Conservation (phyloP, 2,329 filamentous ascomycete genomes). For the Cryphonectria parasitica region DNA sequence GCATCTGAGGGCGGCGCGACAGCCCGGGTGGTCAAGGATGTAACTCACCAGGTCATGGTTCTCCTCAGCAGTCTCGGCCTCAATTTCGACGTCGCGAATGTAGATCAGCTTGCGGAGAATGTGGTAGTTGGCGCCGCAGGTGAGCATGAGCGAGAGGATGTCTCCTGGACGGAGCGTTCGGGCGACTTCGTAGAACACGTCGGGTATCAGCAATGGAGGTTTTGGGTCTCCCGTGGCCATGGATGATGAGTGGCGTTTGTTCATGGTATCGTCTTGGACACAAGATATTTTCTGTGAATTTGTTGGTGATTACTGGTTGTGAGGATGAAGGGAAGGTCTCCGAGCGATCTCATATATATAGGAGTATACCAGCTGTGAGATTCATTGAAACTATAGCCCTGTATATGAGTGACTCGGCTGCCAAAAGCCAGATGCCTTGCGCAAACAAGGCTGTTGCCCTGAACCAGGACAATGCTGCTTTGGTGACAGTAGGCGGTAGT, state of each 20-base stretch:
- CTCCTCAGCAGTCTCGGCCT: background rate
- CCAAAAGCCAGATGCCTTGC: background rate
- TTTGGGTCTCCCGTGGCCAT: background rate
- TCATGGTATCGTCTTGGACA: background rate
- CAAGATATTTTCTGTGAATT: background rate
- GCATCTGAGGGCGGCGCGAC: background rate
- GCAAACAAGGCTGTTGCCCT: background rate
- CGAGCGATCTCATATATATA: background rate
- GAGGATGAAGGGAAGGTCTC: background rate
- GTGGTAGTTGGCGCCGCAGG: background rate
- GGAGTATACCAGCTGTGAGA: background rate
- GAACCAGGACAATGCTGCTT: background rate
- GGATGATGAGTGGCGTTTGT: background rate
- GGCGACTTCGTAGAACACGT: background rate
- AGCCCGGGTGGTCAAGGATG: background rate
- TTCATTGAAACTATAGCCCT: background rate
- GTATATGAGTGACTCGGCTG: background rate
- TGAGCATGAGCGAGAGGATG: background rate
- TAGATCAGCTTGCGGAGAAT: background rate
- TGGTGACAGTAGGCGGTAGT: background rate
- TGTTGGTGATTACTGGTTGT: background rate
- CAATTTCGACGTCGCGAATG: background rate
- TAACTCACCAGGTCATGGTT: background rate
- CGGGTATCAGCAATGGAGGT: background rate
- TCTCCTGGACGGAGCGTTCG: background rate